phyloP scores from a whole-genome alignment of 495 filamentous ascomycete species.

The Arthonia radiata region DNA sequence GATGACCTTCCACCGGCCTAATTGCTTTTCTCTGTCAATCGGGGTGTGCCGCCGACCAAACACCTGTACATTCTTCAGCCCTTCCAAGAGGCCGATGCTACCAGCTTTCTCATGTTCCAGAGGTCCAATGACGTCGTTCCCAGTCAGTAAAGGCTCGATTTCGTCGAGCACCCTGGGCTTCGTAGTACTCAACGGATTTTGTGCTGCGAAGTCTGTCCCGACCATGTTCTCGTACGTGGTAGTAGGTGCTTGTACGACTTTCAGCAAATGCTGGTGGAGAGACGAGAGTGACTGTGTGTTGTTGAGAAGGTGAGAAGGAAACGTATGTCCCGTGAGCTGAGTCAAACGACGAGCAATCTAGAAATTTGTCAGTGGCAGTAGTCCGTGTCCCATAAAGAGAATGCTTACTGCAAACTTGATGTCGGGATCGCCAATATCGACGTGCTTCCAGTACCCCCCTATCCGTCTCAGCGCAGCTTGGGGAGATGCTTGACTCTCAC shows the following conservation, averaged over 20 bases:
- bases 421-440: no score
- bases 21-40: slow-evolving; percentile 42
- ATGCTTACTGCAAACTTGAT: slow-evolving; percentile 49
- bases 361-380: slow-evolving; percentile 2
- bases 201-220: slow-evolving; percentile 24
- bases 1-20: slow-evolving; percentile 73
- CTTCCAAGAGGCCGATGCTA: no score
- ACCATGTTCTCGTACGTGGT: slow-evolving; percentile 28
- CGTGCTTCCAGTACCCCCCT: no score
- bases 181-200: slow-evolving; percentile 23
- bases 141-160: slow-evolving; percentile 20
- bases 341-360: slow-evolving; percentile 1
- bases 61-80: slow-evolving; percentile 47
- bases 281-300: no score
- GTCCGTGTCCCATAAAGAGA: slow-evolving; percentile 1
- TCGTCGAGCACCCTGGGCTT: slow-evolving; percentile 30
- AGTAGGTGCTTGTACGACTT: slow-evolving; percentile 46
- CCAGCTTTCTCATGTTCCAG: no score
- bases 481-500: no score
- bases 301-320: slow-evolving; percentile 2
- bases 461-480: no score
- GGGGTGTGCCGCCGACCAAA: slow-evolving; percentile 31
- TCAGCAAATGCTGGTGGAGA: slow-evolving; percentile 56
- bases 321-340: slow-evolving; percentile 1
- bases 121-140: no score